Conservation (phyloP, 164 flowering plant species). For the Stephania japonica region DNA sequence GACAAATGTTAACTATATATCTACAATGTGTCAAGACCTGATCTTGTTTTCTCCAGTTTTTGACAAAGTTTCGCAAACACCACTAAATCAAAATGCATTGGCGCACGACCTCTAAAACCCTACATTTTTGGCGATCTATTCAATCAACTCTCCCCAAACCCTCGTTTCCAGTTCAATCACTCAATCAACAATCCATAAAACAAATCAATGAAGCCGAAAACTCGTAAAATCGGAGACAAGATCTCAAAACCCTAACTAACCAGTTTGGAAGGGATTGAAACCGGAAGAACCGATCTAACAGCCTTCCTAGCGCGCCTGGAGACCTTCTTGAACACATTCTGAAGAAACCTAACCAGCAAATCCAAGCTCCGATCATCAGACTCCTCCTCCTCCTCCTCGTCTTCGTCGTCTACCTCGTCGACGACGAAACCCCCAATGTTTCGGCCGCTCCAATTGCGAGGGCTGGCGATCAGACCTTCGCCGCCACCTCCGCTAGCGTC, state of each 20-base stretch:
- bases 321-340: slow-evolving; percentile 69
- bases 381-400: slow-evolving; percentile 51
- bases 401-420: slow-evolving; percentile 34
- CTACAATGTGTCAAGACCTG: neutral
- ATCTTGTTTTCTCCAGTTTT: no score
- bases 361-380: slow-evolving; percentile 84
- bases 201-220: neutral
- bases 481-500: slow-evolving; percentile 11
- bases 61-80: neutral
- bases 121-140: neutral
- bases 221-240: neutral
- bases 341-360: slow-evolving; percentile 58
- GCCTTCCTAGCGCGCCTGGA: slow-evolving; percentile 71
- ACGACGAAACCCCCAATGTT: slow-evolving; percentile 14
- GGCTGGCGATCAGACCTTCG: slow-evolving; percentile 23
- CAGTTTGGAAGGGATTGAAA: slow-evolving; percentile 55
- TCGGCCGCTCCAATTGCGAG: slow-evolving; percentile 37
- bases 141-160: neutral
- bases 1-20: neutral
- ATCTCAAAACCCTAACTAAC: slow-evolving; percentile 24
- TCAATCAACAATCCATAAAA: neutral
- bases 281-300: slow-evolving; percentile 73
- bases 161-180: neutral
- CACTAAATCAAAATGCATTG: neutral
- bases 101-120: neutral